Evolutionary conservation across 139 green algal genomes (phyloP), one percentile per base, ranked within the genome.

Genomic region (Pseudopediastrum boryanum): DNA sequence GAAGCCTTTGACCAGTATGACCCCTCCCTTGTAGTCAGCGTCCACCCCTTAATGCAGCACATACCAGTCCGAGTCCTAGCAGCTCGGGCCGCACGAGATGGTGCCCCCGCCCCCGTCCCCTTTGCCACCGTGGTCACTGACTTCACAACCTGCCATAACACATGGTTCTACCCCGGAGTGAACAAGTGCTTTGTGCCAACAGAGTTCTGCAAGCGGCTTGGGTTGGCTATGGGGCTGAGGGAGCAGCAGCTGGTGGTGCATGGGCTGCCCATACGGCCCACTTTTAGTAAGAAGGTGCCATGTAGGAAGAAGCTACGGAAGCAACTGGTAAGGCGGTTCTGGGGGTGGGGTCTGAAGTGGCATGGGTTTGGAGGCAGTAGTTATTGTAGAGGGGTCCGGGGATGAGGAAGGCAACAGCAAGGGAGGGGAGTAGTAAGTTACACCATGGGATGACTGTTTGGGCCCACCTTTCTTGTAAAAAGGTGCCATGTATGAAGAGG

Each of bases 11-110:
- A 81, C 36, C 48, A 83, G 10, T 92, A 88, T 64, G 72, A 91
- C 51, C 90, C 90, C 5, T 88, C 96, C 80, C 81, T 96, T 19
- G 91, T 98, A 67, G 93, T 99, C 31, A 97, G 90, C 12, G 96
- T 99, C 65, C 96, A 99, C 84, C 96, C 96, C 16, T 87, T 99
- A 6, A 96, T 99, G 93, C 95, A 99, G 92, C 90, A 96, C 80
- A 87, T 97, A 31, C 92, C 92, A 25, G 75, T 96, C 4, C 82
- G 83, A 31, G 84, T 95, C 19, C 85, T 98, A 27, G 61, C 61
- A 4, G 48, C 64, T 16, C 48, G 76, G 5, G 64, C 76, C 38
- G 62, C 48, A 33, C 62, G 50, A 3, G 9, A 39, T n/a, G 65
- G 65, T 21, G 27, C 44, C 6, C 38, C 67, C 13, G 42, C 33